phyloP scores from a whole-genome alignment of 2,329 filamentous ascomycete genomes.

The Fusarium marasasianum region DNA sequence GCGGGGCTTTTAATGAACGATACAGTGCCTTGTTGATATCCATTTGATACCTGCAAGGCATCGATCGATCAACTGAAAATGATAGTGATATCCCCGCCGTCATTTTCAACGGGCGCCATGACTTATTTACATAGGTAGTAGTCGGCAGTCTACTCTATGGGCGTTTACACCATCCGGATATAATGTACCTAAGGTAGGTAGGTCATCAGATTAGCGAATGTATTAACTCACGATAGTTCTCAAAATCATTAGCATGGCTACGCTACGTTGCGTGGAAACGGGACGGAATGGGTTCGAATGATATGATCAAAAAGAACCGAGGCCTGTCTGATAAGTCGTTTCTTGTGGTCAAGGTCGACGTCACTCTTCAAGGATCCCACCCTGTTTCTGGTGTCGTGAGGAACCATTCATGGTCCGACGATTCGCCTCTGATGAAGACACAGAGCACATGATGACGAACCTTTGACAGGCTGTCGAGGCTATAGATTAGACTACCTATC shows the following conservation, averaged over 20 bases:
- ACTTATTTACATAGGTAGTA: too few species aligned
- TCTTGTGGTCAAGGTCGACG: conserved; percentile 30
- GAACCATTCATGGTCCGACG: conserved; percentile 31
- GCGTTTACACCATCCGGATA: not conserved
- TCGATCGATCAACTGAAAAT: not conserved
- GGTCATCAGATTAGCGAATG: not conserved
- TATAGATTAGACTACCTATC: not conserved
- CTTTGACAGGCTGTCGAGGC: conserved; percentile 1
- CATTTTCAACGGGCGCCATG: conserved; percentile 3
- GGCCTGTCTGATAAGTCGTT: conserved; percentile 1
- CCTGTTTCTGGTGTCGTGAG: conserved; percentile 38
- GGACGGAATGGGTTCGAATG: not conserved
- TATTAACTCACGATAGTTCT: not conserved
- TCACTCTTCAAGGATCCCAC: conserved; percentile 38
- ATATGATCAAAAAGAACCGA: not conserved
- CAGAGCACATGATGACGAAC: conserved; percentile 40
- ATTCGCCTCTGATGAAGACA: conserved; percentile 25
- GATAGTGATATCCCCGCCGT: not conserved
- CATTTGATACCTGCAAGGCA: not conserved
- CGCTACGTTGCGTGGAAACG: not conserved
- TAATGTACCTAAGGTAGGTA: not conserved
- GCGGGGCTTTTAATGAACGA: not conserved
- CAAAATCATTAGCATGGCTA: not conserved
- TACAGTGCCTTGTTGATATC: not conserved
- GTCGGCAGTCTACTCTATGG: not conserved